Conservation (phyloP, 371 early-diverging fungal genomes). For the Funneliformis caledonium region DNA sequence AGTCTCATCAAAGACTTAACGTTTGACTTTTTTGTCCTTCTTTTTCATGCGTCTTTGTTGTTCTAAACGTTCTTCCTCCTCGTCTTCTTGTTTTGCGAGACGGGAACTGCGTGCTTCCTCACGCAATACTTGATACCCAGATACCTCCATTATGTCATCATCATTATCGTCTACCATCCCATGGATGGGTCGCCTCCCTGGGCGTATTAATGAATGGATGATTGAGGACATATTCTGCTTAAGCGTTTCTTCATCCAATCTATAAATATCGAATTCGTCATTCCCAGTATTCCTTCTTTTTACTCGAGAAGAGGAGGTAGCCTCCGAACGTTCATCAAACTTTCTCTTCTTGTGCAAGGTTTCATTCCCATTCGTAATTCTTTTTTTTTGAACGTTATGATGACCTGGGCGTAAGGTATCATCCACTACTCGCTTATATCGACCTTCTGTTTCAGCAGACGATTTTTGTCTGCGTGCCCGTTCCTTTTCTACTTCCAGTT, state of each 20-base stretch:
- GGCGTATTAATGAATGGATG: neutral
- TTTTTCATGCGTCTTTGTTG: neutral
- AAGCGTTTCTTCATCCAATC: neutral
- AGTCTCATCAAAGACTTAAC: no score
- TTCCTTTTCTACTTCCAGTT: neutral
- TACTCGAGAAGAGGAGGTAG: neutral
- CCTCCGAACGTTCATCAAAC: neutral
- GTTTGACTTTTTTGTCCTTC: neutral
- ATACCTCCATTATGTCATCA: slow-evolving; percentile 11
- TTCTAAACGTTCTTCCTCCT: slow-evolving; percentile 18
- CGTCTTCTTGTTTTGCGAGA: slow-evolving; percentile 3
- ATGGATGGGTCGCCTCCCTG: neutral
- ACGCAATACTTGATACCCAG: neutral
- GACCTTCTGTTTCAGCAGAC: neutral
- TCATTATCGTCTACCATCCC: neutral
- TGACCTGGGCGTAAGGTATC: neutral
- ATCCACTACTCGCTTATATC: neutral
- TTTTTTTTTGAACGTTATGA: neutral
- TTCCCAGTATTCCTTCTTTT: neutral
- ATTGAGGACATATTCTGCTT: neutral
- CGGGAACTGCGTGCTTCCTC: slow-evolving; percentile 3
- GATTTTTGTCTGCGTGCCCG: neutral
- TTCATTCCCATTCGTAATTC: neutral
- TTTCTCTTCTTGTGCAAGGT: neutral
- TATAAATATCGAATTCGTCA: neutral